A percentile compares a stretch with the other conserved stretches of the same genome.
Evolutionary conservation across 2,329 filamentous ascomycete genomes (phyloP).

Genomic region (Paecilomyces sp.): DNA sequence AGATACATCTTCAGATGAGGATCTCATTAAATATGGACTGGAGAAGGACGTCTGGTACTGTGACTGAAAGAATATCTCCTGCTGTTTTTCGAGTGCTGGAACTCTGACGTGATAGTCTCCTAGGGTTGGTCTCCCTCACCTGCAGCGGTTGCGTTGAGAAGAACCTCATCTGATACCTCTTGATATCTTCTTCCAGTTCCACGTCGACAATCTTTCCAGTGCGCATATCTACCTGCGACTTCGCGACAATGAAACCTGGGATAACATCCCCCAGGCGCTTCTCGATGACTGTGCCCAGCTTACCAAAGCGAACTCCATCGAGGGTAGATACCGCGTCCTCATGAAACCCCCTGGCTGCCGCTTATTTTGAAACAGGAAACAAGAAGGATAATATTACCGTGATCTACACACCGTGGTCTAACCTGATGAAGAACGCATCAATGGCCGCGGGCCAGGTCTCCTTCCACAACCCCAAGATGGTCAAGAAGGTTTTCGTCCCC

Average conservation of each 20-base stretch:
- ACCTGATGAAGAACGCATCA: constrained; percentile 87
- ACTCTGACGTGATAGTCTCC: constrained; percentile 1
- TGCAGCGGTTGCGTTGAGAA: neutral
- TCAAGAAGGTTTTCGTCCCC: constrained; percentile 73
- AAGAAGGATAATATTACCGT: constrained; percentile 97
- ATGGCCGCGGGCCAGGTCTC: constrained; percentile 95
- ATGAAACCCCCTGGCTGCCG: neutral
- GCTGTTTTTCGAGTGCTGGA: neutral
- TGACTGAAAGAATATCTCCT: neutral
- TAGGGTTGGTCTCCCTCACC: constrained; percentile 22
- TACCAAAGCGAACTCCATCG: constrained; percentile 97
- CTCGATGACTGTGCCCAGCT: constrained; percentile 88
- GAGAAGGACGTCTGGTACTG: constrained; percentile 87
- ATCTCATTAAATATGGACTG: constrained; percentile 88
- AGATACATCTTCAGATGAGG: constrained; percentile 63
- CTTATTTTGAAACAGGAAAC: constrained; percentile 57
- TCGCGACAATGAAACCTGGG: constrained; percentile 72
- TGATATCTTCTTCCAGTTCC: constrained; percentile 55
- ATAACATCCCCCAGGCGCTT: constrained; percentile 66
- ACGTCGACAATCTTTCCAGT: constrained; percentile 93
- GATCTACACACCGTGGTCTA: constrained; percentile 97
- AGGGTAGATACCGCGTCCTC: constrained; percentile 50
- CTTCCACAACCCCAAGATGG: constrained; percentile 80
- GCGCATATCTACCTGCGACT: constrained; percentile 94
- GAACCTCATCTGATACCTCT: constrained; percentile 4